Percentiles rank a stretch among this genome's conserved stretches.
These are phyloP conservation scores for Rubia yunnanensis DNA, from an alignment of 257 asterid species.

Conservation along the genomic window DNA sequence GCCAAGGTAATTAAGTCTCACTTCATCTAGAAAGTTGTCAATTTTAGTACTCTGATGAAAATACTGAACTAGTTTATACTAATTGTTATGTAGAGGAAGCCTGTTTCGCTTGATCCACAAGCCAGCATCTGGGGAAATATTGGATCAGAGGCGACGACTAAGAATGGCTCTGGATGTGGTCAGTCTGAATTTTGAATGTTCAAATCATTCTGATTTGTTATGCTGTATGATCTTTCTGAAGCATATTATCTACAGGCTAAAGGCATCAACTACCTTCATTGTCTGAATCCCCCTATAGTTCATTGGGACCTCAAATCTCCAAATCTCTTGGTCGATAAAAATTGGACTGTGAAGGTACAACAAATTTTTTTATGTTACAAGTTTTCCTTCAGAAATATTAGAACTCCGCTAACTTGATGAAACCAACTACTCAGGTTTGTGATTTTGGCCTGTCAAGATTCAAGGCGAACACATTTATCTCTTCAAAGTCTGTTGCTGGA, in stretches of 20 bases:
- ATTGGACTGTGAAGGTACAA: conserved; percentile 81
- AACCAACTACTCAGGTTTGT: conserved; percentile 45
- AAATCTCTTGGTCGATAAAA: conserved; percentile 80
- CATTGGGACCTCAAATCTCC: conserved; percentile 97
- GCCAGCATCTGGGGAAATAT: conserved; percentile 75
- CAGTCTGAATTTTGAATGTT: conserved; percentile 19
- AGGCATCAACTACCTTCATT: conserved; percentile 86
- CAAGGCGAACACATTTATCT: conserved; percentile 83
- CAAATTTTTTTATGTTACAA: neutral
- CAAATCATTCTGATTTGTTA: neutral
- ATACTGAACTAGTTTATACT: neutral
- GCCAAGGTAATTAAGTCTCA: conserved; percentile 48
- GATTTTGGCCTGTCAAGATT: conserved; percentile 93
- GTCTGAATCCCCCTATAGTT: conserved; percentile 70
- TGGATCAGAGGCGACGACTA: conserved; percentile 73
- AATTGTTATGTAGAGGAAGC: conserved; percentile 57
- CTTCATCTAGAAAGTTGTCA: neutral
- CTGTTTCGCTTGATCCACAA: conserved; percentile 80
- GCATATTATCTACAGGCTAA: conserved; percentile 48
- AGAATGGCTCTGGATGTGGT: conserved; percentile 99
- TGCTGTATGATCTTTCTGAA: conserved; percentile 8
- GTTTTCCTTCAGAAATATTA: neutral
- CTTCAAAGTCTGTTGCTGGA: conserved; percentile 95
- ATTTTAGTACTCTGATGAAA: too few relatives aligned
- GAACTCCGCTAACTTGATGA: neutral